A percentile compares a stretch with the other conserved stretches of the same genome.
Conservation (phyloP, 768 basidiomycete genomes). For the Lenzites betulinus region DNA sequence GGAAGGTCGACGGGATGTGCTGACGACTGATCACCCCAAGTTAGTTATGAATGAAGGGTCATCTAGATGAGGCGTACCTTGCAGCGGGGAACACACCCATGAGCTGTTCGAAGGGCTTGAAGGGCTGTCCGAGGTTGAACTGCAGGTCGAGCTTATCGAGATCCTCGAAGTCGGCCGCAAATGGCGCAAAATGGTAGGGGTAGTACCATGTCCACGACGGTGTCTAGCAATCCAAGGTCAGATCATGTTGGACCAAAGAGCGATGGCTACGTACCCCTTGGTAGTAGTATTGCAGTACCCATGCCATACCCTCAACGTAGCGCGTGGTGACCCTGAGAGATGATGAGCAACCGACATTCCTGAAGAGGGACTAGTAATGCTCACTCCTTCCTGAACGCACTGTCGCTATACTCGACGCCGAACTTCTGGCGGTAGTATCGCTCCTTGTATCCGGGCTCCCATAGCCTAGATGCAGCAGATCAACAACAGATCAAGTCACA, state of each 20-base stretch:
- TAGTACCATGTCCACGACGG: slow-evolving; percentile 99
- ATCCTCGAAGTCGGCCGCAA: slow-evolving; percentile 90
- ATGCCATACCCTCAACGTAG: slow-evolving; percentile 94
- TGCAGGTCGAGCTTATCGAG: slow-evolving; percentile 75
- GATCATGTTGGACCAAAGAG: slow-evolving; percentile 1
- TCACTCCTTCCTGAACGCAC: slow-evolving; percentile 72
- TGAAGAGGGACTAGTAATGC: slow-evolving; percentile 28
- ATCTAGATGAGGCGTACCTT: slow-evolving; percentile 51
- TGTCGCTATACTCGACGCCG: slow-evolving; percentile 68
- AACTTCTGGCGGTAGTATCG: slow-evolving; percentile 97
- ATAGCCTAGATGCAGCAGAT: slow-evolving; percentile 57
- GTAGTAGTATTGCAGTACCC: slow-evolving; percentile 98
- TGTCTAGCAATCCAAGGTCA: slow-evolving; percentile 44
- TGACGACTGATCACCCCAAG: slow-evolving; percentile 55
- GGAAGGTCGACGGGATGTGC: slow-evolving; percentile 88
- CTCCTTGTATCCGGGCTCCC: slow-evolving; percentile 95
- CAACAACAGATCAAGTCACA: slow-evolving; percentile 11
- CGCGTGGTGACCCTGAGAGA: slow-evolving; percentile 63
- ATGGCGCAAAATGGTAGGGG: slow-evolving; percentile 97
- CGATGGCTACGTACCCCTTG: slow-evolving; percentile 75
- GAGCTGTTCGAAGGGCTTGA: slow-evolving; percentile 95
- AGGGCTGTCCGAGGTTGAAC: slow-evolving; percentile 83
- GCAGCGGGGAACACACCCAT: slow-evolving; percentile 98
- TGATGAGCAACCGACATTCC: not conserved
- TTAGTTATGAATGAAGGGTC: not conserved